phyloP scores from a whole-genome alignment of 2,329 filamentous ascomycete species.

The Sclerotinia minor region DNA sequence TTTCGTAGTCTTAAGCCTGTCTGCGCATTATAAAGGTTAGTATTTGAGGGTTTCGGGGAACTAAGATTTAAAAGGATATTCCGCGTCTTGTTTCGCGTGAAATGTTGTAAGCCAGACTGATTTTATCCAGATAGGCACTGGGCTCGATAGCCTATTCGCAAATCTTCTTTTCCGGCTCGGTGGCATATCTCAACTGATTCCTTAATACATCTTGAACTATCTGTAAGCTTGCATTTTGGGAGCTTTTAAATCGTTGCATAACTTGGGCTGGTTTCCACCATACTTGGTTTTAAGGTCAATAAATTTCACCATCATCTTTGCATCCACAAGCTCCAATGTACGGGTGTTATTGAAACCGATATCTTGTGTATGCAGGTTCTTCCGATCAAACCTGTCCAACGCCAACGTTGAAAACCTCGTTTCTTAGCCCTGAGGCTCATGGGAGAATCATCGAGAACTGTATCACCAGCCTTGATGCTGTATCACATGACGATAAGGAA shows the following conservation, averaged over 20 bases:
- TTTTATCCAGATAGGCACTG: constrained; percentile 41
- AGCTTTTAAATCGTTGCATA: too few relatives aligned
- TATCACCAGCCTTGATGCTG: constrained; percentile 44
- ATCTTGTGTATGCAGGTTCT: constrained; percentile 43
- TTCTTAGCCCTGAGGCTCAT: constrained; percentile 49
- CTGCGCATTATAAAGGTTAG: constrained; percentile 49
- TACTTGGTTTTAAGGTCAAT: constrained; percentile 46
- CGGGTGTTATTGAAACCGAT: constrained; percentile 53
- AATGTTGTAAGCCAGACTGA: constrained; percentile 47
- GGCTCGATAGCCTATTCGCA: constrained; percentile 45
- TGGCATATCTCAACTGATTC: constrained; percentile 34
- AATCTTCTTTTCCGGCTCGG: constrained; percentile 45
- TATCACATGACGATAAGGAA: constrained; percentile 44
- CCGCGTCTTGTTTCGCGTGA: constrained; percentile 44
- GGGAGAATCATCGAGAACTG: constrained; percentile 47
- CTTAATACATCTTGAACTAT: constrained; percentile 35
- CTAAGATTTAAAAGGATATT: constrained; percentile 50
- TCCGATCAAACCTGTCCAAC: constrained; percentile 46
- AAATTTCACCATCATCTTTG: constrained; percentile 49
- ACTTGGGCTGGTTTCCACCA: constrained; percentile 39
- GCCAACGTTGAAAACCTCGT: constrained; percentile 51
- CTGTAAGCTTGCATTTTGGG: too few relatives aligned
- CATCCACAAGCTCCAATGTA: constrained; percentile 47
- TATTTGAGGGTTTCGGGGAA: constrained; percentile 50
- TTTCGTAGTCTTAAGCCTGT: constrained; percentile 49